Conservation (phyloP, 768 basidiomycete genomes). For the Udeniomyces megalosporus region DNA sequence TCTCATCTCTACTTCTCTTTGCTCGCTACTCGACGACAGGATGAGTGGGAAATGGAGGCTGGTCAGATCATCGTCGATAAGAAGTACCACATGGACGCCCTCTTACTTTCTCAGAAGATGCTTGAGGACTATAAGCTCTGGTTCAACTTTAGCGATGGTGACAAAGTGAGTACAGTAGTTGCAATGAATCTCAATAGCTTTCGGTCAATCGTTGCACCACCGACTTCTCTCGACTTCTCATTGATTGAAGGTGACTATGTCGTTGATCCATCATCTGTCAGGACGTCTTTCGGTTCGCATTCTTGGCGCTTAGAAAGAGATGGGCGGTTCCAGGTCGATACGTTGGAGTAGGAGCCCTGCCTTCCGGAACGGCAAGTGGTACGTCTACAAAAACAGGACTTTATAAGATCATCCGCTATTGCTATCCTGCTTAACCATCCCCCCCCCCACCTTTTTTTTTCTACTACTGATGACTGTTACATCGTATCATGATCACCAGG, state of each 20-base stretch:
- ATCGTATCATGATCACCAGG: constrained; percentile 21
- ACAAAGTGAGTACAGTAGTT: too few species aligned
- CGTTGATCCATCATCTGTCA: too few species aligned
- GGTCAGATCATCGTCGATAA: constrained; percentile 36
- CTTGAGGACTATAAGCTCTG: constrained; percentile 20
- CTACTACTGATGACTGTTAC: neutral
- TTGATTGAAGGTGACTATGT: too few species aligned
- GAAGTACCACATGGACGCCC: constrained; percentile 31
- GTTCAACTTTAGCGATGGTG: constrained; percentile 1
- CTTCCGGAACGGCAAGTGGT: constrained; percentile 20
- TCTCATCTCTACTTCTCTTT: too few species aligned
- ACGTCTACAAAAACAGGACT: neutral
- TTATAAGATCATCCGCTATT: too few species aligned
- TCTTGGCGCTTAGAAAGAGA: constrained; percentile 33
- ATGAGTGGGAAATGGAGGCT: constrained; percentile 36
- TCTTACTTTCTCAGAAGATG: constrained; percentile 24
- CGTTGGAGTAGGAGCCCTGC: constrained; percentile 32
- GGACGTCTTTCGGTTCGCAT: constrained; percentile 30
- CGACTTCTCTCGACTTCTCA: too few species aligned
- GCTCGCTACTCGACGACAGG: constrained; percentile 19
- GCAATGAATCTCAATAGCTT: too few species aligned
- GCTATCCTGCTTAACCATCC: too few species aligned
- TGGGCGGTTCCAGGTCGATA: constrained; percentile 36
- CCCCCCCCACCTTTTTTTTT: too few species aligned
- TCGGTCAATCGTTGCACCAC: too few species aligned